Evolutionary conservation across 2,329 filamentous ascomycete genomes (phyloP).

Genomic region (Xylaria polymorpha): DNA sequence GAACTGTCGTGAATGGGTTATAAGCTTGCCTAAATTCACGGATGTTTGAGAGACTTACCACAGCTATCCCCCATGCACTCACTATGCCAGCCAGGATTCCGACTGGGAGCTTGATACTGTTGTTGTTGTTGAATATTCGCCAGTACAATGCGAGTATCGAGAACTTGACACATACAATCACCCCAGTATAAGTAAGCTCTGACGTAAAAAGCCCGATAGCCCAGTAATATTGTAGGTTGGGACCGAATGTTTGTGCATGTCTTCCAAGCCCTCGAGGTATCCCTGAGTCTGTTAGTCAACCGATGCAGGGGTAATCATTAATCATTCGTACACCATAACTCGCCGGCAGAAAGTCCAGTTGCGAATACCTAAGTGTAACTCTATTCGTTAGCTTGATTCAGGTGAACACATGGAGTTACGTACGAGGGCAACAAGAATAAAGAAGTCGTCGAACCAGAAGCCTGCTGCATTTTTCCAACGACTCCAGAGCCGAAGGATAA

Average conservation of each 20-base stretch:
- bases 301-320: no score
- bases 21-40: not conserved
- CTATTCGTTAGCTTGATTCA: no score
- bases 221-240: conserved; percentile 17
- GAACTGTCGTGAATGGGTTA: not conserved
- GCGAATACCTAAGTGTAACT: no score
- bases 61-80: not conserved
- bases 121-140: conserved; percentile 33
- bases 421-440: conserved; percentile 20
- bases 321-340: conserved; percentile 29
- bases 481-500: conserved; percentile 29
- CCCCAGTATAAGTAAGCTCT: conserved; percentile 32
- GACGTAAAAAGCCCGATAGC: conserved; percentile 23
- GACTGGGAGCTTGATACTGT: conserved; percentile 26
- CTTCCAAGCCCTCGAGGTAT: conserved; percentile 27
- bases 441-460: conserved; percentile 31
- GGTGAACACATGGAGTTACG: no score
- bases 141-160: conserved; percentile 32
- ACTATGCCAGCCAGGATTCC: not conserved
- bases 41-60: conserved; percentile 10
- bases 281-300: conserved; percentile 18
- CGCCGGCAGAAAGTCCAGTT: no score
- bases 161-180: conserved; percentile 34
- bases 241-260: conserved; percentile 24
- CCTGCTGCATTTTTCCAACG: conserved; percentile 19